phyloP scores from a whole-genome alignment of 805 yeast species.

The Candida takata region DNA sequence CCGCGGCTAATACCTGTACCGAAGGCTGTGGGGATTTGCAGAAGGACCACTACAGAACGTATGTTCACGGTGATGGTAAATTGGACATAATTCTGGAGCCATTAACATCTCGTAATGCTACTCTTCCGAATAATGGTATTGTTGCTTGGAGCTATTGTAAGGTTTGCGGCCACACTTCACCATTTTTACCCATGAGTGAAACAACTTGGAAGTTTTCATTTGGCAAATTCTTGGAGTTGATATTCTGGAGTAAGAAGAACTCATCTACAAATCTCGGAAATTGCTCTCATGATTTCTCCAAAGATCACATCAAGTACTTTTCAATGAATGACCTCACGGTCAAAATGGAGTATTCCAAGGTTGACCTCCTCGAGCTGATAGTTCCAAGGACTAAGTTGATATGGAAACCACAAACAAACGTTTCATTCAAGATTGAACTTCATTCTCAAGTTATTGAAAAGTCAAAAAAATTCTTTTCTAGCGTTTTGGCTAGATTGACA shows the following conservation, averaged over 20 bases:
- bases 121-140: slow-evolving; percentile 58
- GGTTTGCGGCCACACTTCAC: slow-evolving; percentile 65
- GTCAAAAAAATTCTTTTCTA: slow-evolving; percentile 57
- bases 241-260: slow-evolving; percentile 64
- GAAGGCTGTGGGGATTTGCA: slow-evolving; percentile 75
- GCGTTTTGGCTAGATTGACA: slow-evolving; percentile 60
- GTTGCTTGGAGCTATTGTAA: slow-evolving; percentile 91
- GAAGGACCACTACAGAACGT: slow-evolving; percentile 73
- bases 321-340: slow-evolving; percentile 75
- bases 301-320: slow-evolving; percentile 78
- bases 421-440: slow-evolving; percentile 58
- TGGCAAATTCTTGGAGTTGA: slow-evolving; percentile 85
- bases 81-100: slow-evolving; percentile 71
- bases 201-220: slow-evolving; percentile 86
- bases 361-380: slow-evolving; percentile 72
- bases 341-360: slow-evolving; percentile 65
- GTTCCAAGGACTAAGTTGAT: slow-evolving; percentile 66
- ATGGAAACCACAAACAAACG: slow-evolving; percentile 68
- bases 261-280: slow-evolving; percentile 51
- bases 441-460: slow-evolving; percentile 47
- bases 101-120: slow-evolving; percentile 48
- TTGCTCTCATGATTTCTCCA: slow-evolving; percentile 76
- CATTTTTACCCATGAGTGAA: slow-evolving; percentile 76
- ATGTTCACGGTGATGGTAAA: slow-evolving; percentile 83
- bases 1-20: slow-evolving; percentile 60